phyloP scores from a whole-genome alignment of 345 rosid species.

The Eucalyptus marginata region DNA sequence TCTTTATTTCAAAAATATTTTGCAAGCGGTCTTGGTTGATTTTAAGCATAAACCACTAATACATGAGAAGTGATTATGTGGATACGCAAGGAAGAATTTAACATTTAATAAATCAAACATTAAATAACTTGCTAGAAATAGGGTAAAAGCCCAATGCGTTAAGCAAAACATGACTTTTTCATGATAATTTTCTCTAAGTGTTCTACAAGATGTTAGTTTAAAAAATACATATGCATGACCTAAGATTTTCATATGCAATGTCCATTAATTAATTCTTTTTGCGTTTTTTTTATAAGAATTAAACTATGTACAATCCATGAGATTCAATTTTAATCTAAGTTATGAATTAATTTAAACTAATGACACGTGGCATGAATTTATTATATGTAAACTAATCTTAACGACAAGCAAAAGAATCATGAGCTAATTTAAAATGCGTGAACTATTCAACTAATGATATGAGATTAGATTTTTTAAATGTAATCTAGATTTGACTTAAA shows the following conservation, averaged over 20 bases:
- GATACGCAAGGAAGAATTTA: neutral
- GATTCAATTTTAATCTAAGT: neutral
- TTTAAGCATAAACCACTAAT: neutral
- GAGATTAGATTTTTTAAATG: neutral
- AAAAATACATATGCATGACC: neutral
- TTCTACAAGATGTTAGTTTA: neutral
- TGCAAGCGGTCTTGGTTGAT: neutral
- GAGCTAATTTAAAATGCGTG: neutral
- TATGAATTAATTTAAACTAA: neutral
- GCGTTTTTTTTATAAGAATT: neutral
- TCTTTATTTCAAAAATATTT: neutral
- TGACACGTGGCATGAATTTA: neutral
- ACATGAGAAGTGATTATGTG: neutral
- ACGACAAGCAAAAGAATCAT: neutral
- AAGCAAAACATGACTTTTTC: neutral
- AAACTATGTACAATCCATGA: neutral
- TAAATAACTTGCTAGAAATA: neutral
- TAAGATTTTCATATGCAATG: neutral
- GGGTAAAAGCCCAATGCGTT: neutral
- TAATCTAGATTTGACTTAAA: neutral
- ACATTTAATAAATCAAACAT: neutral
- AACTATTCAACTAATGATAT: neutral
- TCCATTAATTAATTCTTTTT: neutral
- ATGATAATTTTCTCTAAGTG: neutral
- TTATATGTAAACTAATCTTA: neutral